Evolutionary conservation across 2,329 filamentous ascomycete species (phyloP).

Genomic region (Beauveria caledonica): DNA sequence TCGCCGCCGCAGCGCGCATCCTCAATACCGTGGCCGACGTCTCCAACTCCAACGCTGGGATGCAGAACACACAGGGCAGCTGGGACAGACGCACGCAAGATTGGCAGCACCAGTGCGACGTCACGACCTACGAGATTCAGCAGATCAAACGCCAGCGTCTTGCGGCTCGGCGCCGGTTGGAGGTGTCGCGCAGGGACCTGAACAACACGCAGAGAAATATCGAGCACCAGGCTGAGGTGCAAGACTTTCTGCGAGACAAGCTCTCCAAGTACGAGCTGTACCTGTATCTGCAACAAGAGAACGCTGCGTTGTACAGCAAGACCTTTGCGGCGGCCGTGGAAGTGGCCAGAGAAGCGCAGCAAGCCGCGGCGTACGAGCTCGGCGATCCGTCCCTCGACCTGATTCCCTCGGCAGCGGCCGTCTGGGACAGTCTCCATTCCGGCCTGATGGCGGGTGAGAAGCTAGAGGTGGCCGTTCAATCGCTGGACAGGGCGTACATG

Average conservation of each 20-base stretch:
- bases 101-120: constrained; percentile 8
- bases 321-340: background rate
- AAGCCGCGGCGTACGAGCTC: constrained; percentile 6
- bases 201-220: constrained; percentile 9
- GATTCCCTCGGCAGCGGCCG: background rate
- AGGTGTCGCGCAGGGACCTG: constrained; percentile 5
- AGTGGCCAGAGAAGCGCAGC: constrained; percentile 3
- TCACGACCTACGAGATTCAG: constrained; percentile 11
- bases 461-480: constrained; percentile 3
- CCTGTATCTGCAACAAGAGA: constrained; percentile 8
- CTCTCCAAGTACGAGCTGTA: constrained; percentile 10
- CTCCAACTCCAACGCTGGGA: constrained; percentile 1
- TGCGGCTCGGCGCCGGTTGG: constrained; percentile 5
- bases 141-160: constrained; percentile 12
- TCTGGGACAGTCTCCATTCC: constrained; percentile 10
- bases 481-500: constrained; percentile 11
- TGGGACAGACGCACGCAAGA: constrained; percentile 10
- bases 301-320: constrained; percentile 3
- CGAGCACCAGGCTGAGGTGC: constrained; percentile 6
- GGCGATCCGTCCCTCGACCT: background rate
- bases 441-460: constrained; percentile 11
- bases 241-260: constrained; percentile 9
- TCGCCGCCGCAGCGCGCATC: constrained; percentile 5
- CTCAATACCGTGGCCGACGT: constrained; percentile 8
- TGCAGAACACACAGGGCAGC: background rate